A percentile compares a stretch with the other conserved stretches of the same genome.
phyloP scores from a whole-genome alignment of 768 basidiomycete genomes.

The Rhizopogon sp. region DNA sequence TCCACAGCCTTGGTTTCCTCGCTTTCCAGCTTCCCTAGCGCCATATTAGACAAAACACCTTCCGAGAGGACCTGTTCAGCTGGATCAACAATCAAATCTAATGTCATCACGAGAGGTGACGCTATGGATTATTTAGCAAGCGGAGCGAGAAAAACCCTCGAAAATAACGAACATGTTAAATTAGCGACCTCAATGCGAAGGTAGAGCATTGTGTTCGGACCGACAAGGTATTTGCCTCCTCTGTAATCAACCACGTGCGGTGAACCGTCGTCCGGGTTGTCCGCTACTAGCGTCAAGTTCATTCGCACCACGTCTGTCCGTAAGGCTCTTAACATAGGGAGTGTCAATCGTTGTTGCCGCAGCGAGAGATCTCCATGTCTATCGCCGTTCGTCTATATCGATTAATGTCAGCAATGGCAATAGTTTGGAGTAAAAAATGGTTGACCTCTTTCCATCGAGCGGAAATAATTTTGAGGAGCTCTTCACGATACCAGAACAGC shows the following conservation, averaged over 20 bases:
- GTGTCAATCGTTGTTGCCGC: constrained; percentile 70
- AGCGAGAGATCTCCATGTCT: constrained; percentile 76
- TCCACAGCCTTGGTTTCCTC: constrained; percentile 50
- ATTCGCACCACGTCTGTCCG: constrained; percentile 64
- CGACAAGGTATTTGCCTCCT: constrained; percentile 43
- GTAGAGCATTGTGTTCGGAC: constrained; percentile 59
- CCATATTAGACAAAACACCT: constrained; percentile 56
- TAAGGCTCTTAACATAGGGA: constrained; percentile 74
- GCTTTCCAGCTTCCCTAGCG: constrained; percentile 55
- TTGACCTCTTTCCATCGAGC: constrained; percentile 86
- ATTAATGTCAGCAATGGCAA: background rate
- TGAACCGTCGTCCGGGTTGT: constrained; percentile 15
- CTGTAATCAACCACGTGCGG: constrained; percentile 10
- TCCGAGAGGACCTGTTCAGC: constrained; percentile 65
- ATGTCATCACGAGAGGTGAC: constrained; percentile 42
- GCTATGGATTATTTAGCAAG: constrained; percentile 30
- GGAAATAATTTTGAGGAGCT: constrained; percentile 62
- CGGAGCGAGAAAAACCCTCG: constrained; percentile 1
- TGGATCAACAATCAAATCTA: constrained; percentile 55
- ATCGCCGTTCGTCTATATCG: constrained; percentile 64
- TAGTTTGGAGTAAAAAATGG: background rate
- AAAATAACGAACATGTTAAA: constrained; percentile 50
- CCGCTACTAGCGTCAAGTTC: constrained; percentile 42
- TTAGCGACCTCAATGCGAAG: constrained; percentile 58
- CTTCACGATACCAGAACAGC: constrained; percentile 95